phyloP scores from a whole-genome alignment of 495 filamentous ascomycete species.

The Neurospora pannonica region DNA sequence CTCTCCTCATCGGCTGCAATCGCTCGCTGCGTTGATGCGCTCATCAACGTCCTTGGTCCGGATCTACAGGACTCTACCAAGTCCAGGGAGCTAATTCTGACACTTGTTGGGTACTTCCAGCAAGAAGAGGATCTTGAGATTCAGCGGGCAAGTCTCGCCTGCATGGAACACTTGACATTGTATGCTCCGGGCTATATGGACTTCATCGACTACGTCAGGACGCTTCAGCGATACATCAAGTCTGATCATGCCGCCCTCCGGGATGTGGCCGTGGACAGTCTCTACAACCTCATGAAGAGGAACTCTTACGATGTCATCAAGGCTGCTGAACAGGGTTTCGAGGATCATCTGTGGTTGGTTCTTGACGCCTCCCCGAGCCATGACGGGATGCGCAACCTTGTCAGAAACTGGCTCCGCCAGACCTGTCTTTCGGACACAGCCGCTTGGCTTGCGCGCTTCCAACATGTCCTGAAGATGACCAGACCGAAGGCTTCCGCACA shows the following conservation, averaged over 20 bases:
- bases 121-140: conserved; percentile 66
- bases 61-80: conserved; percentile 93
- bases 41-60: conserved; percentile 92
- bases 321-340: conserved; percentile 64
- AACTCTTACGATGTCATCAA: conserved; percentile 70
- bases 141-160: conserved; percentile 67
- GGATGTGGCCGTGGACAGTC: conserved; percentile 73
- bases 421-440: conserved; percentile 67
- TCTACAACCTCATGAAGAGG: conserved; percentile 92
- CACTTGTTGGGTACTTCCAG: conserved; percentile 73
- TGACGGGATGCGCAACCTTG: conserved; percentile 66
- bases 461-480: conserved; percentile 81
- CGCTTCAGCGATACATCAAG: conserved; percentile 66
- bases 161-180: conserved; percentile 82
- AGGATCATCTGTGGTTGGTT: conserved; percentile 85
- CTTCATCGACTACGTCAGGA: conserved; percentile 71
- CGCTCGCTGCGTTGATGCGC: conserved; percentile 80
- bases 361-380: conserved; percentile 69
- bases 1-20: conserved; percentile 72
- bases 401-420: conserved; percentile 86
- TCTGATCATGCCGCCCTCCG: conserved; percentile 57
- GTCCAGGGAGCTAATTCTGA: conserved; percentile 81
- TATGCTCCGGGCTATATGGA: conserved; percentile 85
- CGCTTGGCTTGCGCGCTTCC: conserved; percentile 79
- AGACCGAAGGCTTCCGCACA: conserved; percentile 48